Percentiles rank a stretch among this genome's conserved stretches.
Conservation (phyloP, 768 basidiomycete species). For the Lentinus tigrinus region DNA sequence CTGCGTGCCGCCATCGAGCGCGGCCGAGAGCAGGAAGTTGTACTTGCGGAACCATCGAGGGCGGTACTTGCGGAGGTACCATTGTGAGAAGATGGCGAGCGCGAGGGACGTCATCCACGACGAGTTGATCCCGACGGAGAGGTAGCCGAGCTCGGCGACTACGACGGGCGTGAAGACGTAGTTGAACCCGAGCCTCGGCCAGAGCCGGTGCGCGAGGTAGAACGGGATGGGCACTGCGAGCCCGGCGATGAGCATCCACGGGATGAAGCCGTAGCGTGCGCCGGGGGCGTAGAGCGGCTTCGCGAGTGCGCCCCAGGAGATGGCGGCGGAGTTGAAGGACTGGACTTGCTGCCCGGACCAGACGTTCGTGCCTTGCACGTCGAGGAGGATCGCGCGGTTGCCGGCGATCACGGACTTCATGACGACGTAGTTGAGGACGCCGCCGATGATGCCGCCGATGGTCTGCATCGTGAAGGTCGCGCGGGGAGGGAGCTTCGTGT, state of each 20-base stretch:
- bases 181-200: conserved; percentile 43
- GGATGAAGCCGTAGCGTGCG: conserved; percentile 48
- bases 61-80: conserved; percentile 41
- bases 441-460: conserved; percentile 51
- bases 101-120: conserved; percentile 44
- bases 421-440: conserved; percentile 38
- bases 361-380: conserved; percentile 50
- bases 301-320: conserved; percentile 55
- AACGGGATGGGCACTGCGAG: conserved; percentile 53
- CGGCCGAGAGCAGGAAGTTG: conserved; percentile 52
- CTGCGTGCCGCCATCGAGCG: conserved; percentile 52
- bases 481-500: conserved; percentile 61
- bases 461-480: conserved; percentile 60
- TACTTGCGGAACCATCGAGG: conserved; percentile 50
- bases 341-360: conserved; percentile 50
- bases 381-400: conserved; percentile 44
- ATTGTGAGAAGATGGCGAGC: conserved; percentile 44
- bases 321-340: conserved; percentile 50
- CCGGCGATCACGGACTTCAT: conserved; percentile 33
- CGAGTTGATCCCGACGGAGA: conserved; percentile 56
- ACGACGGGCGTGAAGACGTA: conserved; percentile 49
- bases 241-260: conserved; percentile 47
- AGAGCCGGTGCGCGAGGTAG: conserved; percentile 46
- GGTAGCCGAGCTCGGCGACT: conserved; percentile 44
- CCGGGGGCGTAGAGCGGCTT: conserved; percentile 45